Conservation (phyloP, 73 alveolate species). For the Tetrahymena elliotti region DNA sequence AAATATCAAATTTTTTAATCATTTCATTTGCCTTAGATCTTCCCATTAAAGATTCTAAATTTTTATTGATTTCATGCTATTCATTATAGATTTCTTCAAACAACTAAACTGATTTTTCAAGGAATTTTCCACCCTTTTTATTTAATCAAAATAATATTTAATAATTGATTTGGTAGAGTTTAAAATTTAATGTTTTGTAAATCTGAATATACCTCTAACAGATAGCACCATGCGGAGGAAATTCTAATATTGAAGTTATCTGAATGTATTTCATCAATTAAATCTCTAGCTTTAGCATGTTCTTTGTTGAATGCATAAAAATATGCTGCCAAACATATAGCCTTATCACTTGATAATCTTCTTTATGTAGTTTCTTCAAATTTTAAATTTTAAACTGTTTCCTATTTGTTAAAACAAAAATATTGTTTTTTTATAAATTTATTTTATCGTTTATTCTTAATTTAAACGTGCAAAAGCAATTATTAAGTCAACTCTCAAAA, state of each 20-base stretch:
- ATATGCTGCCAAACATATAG: conserved; percentile 60
- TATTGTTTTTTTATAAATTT: background rate
- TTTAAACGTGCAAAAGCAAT: background rate
- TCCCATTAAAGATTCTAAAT: conserved; percentile 69
- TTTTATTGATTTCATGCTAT: conserved; percentile 47
- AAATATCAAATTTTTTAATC: conserved; percentile 57
- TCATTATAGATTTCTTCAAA: conserved; percentile 35
- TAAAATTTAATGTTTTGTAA: background rate
- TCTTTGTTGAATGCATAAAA: conserved; percentile 47
- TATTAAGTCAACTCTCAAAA: background rate
- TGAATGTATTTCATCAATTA: conserved; percentile 15
- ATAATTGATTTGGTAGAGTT: conserved; percentile 21
- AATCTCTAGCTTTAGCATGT: conserved; percentile 45
- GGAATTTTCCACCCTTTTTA: conserved; percentile 15
- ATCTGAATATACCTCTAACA: conserved; percentile 11
- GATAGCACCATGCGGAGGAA: conserved; percentile 23
- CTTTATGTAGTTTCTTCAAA: conserved; percentile 50
- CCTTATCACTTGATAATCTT: conserved; percentile 66
- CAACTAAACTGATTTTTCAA: conserved; percentile 24
- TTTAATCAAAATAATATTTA: conserved; percentile 49
- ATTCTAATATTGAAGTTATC: conserved; percentile 8
- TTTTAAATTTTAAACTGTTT: conserved; percentile 62
- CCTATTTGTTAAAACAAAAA: conserved; percentile 5
- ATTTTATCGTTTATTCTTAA: too few relatives aligned
- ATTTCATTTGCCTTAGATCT: conserved; percentile 64